Conservation (phyloP, 1,139 yeast species). For the Candida sp. region DNA sequence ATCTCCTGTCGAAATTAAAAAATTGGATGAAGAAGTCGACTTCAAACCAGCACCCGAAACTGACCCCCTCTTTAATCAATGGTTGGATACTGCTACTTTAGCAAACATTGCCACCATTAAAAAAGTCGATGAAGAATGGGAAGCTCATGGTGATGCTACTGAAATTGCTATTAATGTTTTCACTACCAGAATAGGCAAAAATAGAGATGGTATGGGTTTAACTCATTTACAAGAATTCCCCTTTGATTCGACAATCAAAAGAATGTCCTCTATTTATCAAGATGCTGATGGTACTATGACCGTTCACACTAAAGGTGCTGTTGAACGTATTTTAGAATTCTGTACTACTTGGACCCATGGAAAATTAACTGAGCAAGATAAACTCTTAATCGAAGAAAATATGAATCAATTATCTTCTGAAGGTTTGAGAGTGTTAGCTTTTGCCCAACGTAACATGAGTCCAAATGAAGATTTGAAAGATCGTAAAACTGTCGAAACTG, state of each 20-base stretch:
- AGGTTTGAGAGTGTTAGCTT: slow-evolving; percentile 75
- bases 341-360: slow-evolving; percentile 55
- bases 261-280: slow-evolving; percentile 66
- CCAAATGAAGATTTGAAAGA: slow-evolving; percentile 22
- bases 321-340: slow-evolving; percentile 61
- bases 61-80: slow-evolving; percentile 28
- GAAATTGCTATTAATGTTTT: slow-evolving; percentile 82
- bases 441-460: slow-evolving; percentile 44
- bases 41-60: slow-evolving; percentile 24
- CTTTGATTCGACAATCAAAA: slow-evolving; percentile 73
- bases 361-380: slow-evolving; percentile 41
- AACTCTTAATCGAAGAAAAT: slow-evolving; percentile 45
- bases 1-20: slow-evolving; percentile 41
- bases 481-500: slow-evolving; percentile 53
- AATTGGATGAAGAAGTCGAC: slow-evolving; percentile 36
- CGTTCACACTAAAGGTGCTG: slow-evolving; percentile 76
- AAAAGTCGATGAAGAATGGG: slow-evolving; percentile 46
- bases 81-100: slow-evolving; percentile 61
- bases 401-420: slow-evolving; percentile 63
- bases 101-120: slow-evolving; percentile 71
- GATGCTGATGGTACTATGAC: slow-evolving; percentile 20
- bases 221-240: slow-evolving; percentile 65
- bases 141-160: slow-evolving; percentile 82
- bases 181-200: slow-evolving; percentile 50
- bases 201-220: slow-evolving; percentile 36